Evolutionary conservation across 495 filamentous ascomycete species (phyloP).

Genomic region (Chaetomium fimeti): DNA sequence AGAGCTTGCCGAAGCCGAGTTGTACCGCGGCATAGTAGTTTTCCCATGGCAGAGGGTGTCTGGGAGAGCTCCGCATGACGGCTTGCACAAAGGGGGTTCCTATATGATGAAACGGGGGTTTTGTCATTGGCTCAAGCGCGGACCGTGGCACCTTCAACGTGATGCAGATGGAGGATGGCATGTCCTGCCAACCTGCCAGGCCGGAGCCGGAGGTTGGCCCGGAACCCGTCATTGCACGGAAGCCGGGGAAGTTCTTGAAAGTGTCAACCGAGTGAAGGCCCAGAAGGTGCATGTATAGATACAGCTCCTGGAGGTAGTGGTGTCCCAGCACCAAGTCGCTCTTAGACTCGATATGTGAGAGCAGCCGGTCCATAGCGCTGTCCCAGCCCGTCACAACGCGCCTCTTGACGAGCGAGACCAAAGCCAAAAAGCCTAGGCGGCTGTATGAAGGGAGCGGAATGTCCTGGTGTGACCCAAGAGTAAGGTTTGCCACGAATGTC

Average conservation of each 20-base stretch:
- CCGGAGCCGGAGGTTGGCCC: neutral
- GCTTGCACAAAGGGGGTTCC: conserved; percentile 10
- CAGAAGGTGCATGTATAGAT: conserved; percentile 5
- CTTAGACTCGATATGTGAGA: neutral
- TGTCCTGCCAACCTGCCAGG: conserved; percentile 29
- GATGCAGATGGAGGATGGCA: conserved; percentile 41
- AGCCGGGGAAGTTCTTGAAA: neutral
- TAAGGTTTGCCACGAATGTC: neutral
- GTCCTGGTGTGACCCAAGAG: neutral
- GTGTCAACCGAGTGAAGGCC: neutral
- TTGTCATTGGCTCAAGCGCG: conserved; percentile 16
- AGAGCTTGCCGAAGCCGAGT: conserved; percentile 37
- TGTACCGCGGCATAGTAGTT: conserved; percentile 36
- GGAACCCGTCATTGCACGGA: neutral
- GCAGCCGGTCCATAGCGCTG: neutral
- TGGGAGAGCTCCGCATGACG: conserved; percentile 25
- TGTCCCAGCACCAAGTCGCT: neutral
- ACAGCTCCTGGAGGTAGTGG: conserved; percentile 9
- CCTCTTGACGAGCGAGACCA: conserved; percentile 2
- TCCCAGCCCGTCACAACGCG: conserved; percentile 14
- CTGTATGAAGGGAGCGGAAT: neutral
- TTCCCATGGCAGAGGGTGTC: conserved; percentile 19
- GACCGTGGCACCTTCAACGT: conserved; percentile 39
- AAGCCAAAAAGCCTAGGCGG: conserved; percentile 5
- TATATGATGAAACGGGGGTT: conserved; percentile 1